Conservation (phyloP, 169 alveolate species). For the Plasmodium coatneyi region DNA sequence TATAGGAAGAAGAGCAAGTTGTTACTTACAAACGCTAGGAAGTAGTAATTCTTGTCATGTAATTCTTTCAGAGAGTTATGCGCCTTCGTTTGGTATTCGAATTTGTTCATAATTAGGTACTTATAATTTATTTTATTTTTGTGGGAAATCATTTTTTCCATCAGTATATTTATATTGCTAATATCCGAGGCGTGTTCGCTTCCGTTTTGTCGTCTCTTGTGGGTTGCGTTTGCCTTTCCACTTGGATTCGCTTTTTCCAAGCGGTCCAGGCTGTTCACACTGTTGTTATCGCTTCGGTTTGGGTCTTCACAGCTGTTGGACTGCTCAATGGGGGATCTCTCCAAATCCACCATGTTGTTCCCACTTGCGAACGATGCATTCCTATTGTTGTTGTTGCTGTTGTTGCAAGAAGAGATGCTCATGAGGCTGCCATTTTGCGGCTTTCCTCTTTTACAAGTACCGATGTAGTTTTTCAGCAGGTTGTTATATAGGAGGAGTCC, state of each 20-base stretch:
- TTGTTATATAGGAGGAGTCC: constrained; percentile 51
- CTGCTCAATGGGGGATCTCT: not conserved
- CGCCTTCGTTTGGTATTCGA: constrained; percentile 17
- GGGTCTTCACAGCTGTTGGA: not conserved
- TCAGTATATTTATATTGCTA: not conserved
- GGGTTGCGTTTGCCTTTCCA: not conserved
- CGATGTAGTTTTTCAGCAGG: constrained; percentile 31
- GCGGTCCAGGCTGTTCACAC: not conserved
- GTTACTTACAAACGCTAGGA: constrained; percentile 42
- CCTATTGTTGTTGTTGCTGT: not conserved
- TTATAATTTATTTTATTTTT: constrained; percentile 57
- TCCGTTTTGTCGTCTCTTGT: not conserved
- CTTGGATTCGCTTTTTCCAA: not conserved
- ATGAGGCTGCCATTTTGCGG: not conserved
- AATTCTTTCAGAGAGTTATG: constrained; percentile 25
- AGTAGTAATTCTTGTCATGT: constrained; percentile 51
- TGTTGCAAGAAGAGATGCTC: not conserved
- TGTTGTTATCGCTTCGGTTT: not conserved
- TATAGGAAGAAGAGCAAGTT: constrained; percentile 58
- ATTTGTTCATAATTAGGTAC: constrained; percentile 48
- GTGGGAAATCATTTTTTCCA: constrained; percentile 4
- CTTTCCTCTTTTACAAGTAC: constrained; percentile 19
- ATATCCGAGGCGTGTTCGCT: not conserved
- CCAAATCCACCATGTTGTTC: not conserved
- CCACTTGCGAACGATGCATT: not conserved